Percentiles rank a stretch among this genome's conserved stretches.
Evolutionary conservation across 2,329 filamentous ascomycete species (phyloP).

Genomic region (Allantophomopsis cytisporea): DNA sequence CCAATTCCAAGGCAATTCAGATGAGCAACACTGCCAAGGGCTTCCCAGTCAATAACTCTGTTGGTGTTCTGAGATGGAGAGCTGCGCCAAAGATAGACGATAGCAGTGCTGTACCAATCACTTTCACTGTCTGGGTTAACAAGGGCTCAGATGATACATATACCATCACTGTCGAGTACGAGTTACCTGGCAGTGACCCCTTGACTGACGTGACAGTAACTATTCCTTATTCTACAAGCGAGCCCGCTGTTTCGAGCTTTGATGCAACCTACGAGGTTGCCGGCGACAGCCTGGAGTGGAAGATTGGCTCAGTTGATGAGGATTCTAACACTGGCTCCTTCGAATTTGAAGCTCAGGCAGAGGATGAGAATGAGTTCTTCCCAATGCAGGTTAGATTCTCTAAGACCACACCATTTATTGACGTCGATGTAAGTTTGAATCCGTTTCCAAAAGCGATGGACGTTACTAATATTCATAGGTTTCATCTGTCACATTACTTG

Average conservation of each 20-base stretch:
- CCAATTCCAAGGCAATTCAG: conserved; percentile 70
- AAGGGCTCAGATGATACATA: conserved; percentile 68
- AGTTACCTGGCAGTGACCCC: conserved; percentile 67
- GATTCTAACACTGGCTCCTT: conserved; percentile 77
- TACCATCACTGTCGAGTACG: conserved; percentile 91
- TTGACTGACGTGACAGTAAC: conserved; percentile 76
- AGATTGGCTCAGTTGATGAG: conserved; percentile 72
- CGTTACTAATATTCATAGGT: conserved; percentile 34
- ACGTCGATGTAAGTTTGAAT: conserved; percentile 72
- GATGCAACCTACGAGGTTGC: conserved; percentile 91
- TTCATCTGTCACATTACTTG: conserved; percentile 53
- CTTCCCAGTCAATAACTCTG: conserved; percentile 89
- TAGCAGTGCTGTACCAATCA: conserved; percentile 72
- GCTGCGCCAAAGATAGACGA: conserved; percentile 72
- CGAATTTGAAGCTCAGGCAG: conserved; percentile 84
- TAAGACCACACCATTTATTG: conserved; percentile 75
- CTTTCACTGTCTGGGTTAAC: conserved; percentile 96
- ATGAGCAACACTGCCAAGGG: conserved; percentile 78
- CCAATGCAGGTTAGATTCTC: conserved; percentile 88
- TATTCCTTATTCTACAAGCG: conserved; percentile 74
- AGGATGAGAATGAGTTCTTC: conserved; percentile 92
- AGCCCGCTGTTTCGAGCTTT: conserved; percentile 83
- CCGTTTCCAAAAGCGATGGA: conserved; percentile 1
- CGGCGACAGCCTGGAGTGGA: conserved; percentile 89
- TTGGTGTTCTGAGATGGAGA: conserved; percentile 88